Evolutionary conservation across 176 grass and related monocot genomes (phyloP).

Genomic region (Bothriochloa decipiens): DNA sequence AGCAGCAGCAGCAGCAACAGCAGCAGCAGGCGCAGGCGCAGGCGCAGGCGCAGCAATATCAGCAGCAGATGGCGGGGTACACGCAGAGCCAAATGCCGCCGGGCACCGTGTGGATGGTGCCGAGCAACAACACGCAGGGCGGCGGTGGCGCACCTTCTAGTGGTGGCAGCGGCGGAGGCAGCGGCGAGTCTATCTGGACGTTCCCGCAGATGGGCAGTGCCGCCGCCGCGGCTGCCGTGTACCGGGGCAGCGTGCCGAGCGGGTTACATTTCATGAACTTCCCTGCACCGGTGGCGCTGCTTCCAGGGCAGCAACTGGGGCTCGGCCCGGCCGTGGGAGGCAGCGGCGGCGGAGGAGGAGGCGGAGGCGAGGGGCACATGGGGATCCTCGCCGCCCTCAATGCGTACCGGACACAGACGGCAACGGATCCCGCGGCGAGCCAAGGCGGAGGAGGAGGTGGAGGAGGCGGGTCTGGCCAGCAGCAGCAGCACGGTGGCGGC

Average conservation of each 20-base stretch:
- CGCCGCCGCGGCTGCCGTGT: conserved; percentile 57
- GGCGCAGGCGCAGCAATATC: conserved; percentile 65
- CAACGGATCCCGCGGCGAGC: conserved; percentile 46
- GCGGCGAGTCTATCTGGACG: conserved; percentile 80
- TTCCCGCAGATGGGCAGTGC: conserved; percentile 71
- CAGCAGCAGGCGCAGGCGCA: too few species aligned
- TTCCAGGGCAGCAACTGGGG: conserved; percentile 85
- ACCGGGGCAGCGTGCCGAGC: conserved; percentile 69
- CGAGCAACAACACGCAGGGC: conserved; percentile 72
- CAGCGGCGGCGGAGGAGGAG: conserved; percentile 19
- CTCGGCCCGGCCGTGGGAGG: conserved; percentile 42
- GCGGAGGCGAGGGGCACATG: conserved; percentile 70
- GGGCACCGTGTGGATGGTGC: conserved; percentile 88
- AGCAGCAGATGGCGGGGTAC: conserved; percentile 89
- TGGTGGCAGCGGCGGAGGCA: conserved; percentile 32
- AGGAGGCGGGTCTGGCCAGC: conserved; percentile 25
- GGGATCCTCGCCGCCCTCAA: conserved; percentile 88
- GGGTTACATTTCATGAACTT: conserved; percentile 99
- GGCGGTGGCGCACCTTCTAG: conserved; percentile 48
- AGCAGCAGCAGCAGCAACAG: conserved; percentile 52
- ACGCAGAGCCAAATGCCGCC: conserved; percentile 81
- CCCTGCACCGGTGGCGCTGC: conserved; percentile 77
- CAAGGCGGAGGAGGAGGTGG: conserved; percentile 39
- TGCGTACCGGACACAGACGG: conserved; percentile 70
- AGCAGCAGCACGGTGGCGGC: conserved; percentile 51